Percentiles rank a stretch among this genome's conserved stretches.
Conservation (phyloP, 441 rosid species). For the Gossypium lobatum region DNA sequence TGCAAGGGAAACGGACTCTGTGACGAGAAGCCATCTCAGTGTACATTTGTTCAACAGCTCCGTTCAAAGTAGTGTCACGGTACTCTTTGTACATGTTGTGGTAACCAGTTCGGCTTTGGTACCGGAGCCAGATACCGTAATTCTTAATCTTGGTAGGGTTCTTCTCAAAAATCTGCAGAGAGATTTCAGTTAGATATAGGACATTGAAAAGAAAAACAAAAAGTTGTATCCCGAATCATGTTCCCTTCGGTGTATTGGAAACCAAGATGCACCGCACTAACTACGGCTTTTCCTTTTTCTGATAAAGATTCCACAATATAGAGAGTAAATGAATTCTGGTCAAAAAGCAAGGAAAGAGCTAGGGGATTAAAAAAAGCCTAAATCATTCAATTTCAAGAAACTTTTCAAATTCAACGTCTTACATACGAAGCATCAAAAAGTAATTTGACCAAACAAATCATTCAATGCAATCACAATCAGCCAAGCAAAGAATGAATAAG, state of each 20-base stretch:
- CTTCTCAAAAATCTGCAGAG: conserved; percentile 46
- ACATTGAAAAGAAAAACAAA: neutral
- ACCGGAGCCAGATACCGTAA: conserved; percentile 57
- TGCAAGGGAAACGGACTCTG: conserved; percentile 58
- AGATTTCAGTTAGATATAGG: neutral
- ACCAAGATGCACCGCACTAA: neutral
- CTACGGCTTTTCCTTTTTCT: neutral
- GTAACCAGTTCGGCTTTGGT: conserved; percentile 57
- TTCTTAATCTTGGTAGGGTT: conserved; percentile 51
- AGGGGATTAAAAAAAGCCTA: neutral
- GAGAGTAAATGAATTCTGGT: neutral
- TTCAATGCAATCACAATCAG: neutral
- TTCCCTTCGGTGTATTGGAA: neutral
- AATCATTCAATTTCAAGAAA: neutral
- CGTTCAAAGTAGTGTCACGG: conserved; percentile 55
- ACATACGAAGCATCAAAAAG: neutral
- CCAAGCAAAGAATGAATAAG: neutral
- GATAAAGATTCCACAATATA: neutral
- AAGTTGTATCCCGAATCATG: neutral
- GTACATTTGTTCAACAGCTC: conserved; percentile 62
- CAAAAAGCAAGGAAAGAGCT: neutral
- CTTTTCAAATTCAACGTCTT: neutral
- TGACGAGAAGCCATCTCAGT: conserved; percentile 58
- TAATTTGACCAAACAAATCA: neutral
- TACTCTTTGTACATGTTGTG: conserved; percentile 66